Conservation (phyloP, 176 grass and related monocot genomes). For the Carex kokanica region DNA sequence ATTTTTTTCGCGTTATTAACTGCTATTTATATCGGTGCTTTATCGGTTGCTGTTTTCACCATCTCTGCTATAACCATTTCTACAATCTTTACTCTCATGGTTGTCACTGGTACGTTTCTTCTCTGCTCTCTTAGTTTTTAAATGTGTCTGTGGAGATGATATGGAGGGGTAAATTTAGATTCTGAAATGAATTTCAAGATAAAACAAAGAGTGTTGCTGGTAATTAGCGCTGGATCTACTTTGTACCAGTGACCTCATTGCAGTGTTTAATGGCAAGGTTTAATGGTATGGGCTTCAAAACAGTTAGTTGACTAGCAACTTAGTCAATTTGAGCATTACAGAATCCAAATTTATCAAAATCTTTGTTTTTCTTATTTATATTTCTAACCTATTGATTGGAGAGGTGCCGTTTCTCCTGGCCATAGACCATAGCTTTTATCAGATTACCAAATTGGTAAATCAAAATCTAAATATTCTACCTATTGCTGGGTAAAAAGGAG, state of each 20-base stretch:
- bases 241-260: neutral
- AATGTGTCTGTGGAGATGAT: neutral
- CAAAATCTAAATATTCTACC: neutral
- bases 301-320: no score
- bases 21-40: slow-evolving; percentile 45
- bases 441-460: neutral
- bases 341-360: no score
- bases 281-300: neutral
- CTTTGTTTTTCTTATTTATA: no score
- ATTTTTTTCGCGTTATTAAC: slow-evolving; percentile 45
- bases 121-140: neutral
- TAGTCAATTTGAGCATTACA: no score
- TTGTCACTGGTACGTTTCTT: slow-evolving; percentile 47
- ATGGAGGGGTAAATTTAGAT: neutral
- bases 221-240: neutral
- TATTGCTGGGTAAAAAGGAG: neutral
- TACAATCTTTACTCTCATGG: slow-evolving; percentile 36
- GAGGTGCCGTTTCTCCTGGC: neutral
- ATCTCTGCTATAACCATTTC: slow-evolving; percentile 45
- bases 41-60: slow-evolving; percentile 45
- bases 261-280: neutral
- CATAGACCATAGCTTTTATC: neutral
- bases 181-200: neutral
- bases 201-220: neutral
- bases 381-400: neutral